Percentiles rank a stretch among this genome's conserved stretches.
phyloP scores from a whole-genome alignment of 352 stramenopile genomes.

The Phytophthora ohioensis region DNA sequence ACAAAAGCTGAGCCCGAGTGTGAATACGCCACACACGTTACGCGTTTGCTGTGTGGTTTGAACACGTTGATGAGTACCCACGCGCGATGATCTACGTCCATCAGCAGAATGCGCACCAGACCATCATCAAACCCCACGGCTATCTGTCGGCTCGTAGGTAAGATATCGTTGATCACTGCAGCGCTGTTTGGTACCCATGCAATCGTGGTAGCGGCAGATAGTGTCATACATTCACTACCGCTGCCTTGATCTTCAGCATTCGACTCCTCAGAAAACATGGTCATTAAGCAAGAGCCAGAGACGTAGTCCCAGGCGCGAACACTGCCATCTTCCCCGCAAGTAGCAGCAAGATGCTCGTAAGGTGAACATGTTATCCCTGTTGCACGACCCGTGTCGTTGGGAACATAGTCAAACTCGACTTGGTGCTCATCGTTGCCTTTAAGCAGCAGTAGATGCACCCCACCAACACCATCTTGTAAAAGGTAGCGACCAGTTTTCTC shows the following conservation, averaged over 20 bases:
- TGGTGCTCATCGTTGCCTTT: constrained; percentile 47
- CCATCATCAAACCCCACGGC: constrained; percentile 92
- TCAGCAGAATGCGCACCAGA: constrained; percentile 76
- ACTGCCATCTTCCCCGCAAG: constrained; percentile 86
- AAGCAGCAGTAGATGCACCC: constrained; percentile 60
- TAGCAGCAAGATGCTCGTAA: constrained; percentile 87
- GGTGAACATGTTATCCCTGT: constrained; percentile 83
- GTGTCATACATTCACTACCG: background rate
- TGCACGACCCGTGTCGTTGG: constrained; percentile 73
- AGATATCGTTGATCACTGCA: constrained; percentile 51
- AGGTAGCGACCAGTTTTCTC: constrained; percentile 54
- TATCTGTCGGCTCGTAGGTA: constrained; percentile 75
- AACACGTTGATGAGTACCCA: constrained; percentile 82
- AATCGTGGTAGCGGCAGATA: constrained; percentile 63
- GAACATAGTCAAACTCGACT: constrained; percentile 63
- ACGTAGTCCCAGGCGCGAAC: constrained; percentile 92
- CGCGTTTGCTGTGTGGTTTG: constrained; percentile 88
- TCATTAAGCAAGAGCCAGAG: constrained; percentile 52
- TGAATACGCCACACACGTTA: constrained; percentile 82
- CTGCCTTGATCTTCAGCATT: constrained; percentile 10
- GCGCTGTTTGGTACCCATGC: constrained; percentile 70
- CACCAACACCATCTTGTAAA: constrained; percentile 66
- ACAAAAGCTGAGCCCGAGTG: constrained; percentile 67
- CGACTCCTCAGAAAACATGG: constrained; percentile 25
- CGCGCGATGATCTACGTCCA: constrained; percentile 55